Evolutionary conservation across 352 stramenopile species (phyloP), one percentile per base, ranked within the genome.

Genomic region (Phytophthora fragariae): DNA sequence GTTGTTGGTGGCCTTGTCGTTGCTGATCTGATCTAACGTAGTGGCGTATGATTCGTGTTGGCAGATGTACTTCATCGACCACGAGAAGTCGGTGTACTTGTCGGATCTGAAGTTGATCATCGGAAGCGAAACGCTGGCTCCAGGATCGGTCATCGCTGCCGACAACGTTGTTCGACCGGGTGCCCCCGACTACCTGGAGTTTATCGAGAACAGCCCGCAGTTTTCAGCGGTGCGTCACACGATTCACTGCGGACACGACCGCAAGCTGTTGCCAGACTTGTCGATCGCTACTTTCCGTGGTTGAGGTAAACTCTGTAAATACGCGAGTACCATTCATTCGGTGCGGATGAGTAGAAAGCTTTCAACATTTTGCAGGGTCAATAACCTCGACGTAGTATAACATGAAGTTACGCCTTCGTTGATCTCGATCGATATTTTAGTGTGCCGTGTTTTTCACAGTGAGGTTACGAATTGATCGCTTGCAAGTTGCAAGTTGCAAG

Each of bases 11-110:
- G 21, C 14, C 66, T 31, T 11, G 49, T 31, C 49, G 8, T 55
- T 33, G 5, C 8, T 52, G 10, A 1, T 1, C 17, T 24, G 44
- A 7, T 19, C 44, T 46, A 19, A 24, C 7, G 14, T 54, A 10
- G n/a, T 54, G 47, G 24, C 1, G 10, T 37, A 19, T 63, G 7
- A 7, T 46, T 59, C 5, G 4, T 44, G 15, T 24, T 24, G 6
- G 33, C 54, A 83, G 75, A 54, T 83, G 35, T 84, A 77, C 73
- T 87, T 89, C 60, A 79, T 86, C 47, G 79, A 86, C 68, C 82
- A 89, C 62, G 78, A 86, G 37, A 89, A 87, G 71, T 66, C 53
- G 1, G 47, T 80, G 29, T 87, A 89, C 50, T 56, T 87, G 56
- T 58, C 72, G 9, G 80, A 87, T 52, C 57, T 79, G 60, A 83